These are phyloP conservation scores for Marsdenia floribunda DNA, from an alignment of 257 asterid genomes.

Conservation along the genomic window DNA sequence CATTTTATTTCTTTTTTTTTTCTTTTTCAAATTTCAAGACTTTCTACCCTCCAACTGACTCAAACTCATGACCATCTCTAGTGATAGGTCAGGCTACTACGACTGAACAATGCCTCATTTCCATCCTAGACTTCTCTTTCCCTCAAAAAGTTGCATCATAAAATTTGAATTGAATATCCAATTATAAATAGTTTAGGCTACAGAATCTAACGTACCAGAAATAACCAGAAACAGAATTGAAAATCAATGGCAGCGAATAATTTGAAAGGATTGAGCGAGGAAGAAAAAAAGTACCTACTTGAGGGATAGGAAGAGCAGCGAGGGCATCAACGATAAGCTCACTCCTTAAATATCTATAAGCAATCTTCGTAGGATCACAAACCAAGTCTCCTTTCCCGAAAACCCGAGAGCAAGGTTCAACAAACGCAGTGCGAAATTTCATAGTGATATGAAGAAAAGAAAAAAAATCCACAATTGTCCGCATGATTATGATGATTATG, in stretches of 20 bases:
- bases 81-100: too few species aligned
- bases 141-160: background rate
- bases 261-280: background rate
- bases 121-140: background rate
- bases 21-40: too few species aligned
- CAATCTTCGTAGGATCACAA: slow-evolving; percentile 47
- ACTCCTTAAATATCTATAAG: slow-evolving; percentile 47
- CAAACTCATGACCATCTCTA: too few species aligned
- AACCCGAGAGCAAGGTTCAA: slow-evolving; percentile 58
- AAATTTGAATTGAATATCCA: background rate
- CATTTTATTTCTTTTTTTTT: too few species aligned
- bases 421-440: slow-evolving; percentile 73
- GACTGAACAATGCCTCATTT: background rate
- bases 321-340: slow-evolving; percentile 70
- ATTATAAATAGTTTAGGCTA: too few species aligned
- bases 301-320: slow-evolving; percentile 93
- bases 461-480: slow-evolving; percentile 59
- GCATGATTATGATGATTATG: slow-evolving; percentile 34
- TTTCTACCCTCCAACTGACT: too few species aligned
- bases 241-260: background rate
- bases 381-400: slow-evolving; percentile 89
- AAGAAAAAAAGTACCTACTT: slow-evolving; percentile 28
- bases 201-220: background rate
- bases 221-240: background rate
- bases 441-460: slow-evolving; percentile 58